phyloP scores from a whole-genome alignment of 768 basidiomycete species.

The Porpolomopsis calyptriformis region DNA sequence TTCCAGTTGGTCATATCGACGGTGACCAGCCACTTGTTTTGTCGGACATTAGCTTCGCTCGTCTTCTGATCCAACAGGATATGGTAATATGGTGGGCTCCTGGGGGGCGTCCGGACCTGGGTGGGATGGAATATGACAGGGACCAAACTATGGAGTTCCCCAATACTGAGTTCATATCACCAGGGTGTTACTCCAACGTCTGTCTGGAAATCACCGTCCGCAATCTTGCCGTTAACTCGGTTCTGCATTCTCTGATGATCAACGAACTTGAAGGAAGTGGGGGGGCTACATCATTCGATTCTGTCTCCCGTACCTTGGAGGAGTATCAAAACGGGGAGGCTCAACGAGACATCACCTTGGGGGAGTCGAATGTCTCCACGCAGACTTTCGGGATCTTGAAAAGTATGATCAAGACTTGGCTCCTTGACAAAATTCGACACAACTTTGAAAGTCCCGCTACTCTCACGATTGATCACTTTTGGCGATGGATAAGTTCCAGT shows the following conservation, averaged over 20 bases:
- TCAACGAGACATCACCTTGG: conserved; percentile 67
- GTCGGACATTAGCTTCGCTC: conserved; percentile 85
- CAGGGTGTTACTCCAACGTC: conserved; percentile 88
- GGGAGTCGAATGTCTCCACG: conserved; percentile 81
- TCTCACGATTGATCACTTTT: conserved; percentile 84
- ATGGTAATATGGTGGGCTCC: conserved; percentile 96
- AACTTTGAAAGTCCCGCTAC: conserved; percentile 57
- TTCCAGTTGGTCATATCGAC: conserved; percentile 88
- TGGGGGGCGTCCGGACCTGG: conserved; percentile 79
- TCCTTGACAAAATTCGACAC: conserved; percentile 71
- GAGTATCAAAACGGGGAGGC: conserved; percentile 71
- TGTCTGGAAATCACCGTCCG: conserved; percentile 83
- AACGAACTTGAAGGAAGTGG: conserved; percentile 97
- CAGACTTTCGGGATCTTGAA: conserved; percentile 81
- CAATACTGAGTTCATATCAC: conserved; percentile 72
- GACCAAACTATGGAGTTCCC: conserved; percentile 66
- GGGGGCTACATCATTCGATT: conserved; percentile 89
- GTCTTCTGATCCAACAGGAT: conserved; percentile 78
- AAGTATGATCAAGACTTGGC: conserved; percentile 83
- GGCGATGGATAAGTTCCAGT: conserved; percentile 90
- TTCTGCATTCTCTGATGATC: conserved; percentile 87
- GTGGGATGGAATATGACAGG: conserved; percentile 83
- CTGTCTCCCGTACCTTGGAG: conserved; percentile 81
- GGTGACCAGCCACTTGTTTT: conserved; percentile 82
- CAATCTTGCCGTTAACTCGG: conserved; percentile 88